phyloP scores from a whole-genome alignment of 2,329 filamentous ascomycete genomes.

The Colletotrichum graminicola region DNA sequence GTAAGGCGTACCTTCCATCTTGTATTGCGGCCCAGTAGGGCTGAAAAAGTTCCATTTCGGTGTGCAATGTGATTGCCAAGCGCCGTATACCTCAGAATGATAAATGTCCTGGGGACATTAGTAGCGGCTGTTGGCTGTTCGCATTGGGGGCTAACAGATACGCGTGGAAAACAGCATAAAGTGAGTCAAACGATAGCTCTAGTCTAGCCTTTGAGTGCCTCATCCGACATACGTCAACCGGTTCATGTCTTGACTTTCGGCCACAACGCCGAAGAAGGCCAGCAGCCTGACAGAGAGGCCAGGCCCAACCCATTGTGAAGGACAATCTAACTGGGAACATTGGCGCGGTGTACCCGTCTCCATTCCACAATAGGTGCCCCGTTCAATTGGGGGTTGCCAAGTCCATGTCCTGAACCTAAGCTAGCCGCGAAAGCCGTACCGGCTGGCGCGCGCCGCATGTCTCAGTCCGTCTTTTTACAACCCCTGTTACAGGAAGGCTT shows the following conservation, averaged over 20 bases:
- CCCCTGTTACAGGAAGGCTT: constrained; percentile 30
- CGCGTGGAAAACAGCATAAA: constrained; percentile 19
- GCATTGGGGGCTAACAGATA: neutral
- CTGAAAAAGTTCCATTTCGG: too few species aligned
- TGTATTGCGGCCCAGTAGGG: neutral
- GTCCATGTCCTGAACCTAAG: constrained; percentile 1
- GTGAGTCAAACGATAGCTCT: constrained; percentile 15
- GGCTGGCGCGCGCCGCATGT: constrained; percentile 27
- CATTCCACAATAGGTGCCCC: constrained; percentile 16
- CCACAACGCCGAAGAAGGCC: neutral
- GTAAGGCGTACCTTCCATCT: neutral
- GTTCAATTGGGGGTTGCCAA: constrained; percentile 2
- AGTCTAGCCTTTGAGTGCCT: constrained; percentile 15
- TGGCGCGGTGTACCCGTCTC: constrained; percentile 1
- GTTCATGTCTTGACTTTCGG: constrained; percentile 20
- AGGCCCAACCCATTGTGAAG: constrained; percentile 15
- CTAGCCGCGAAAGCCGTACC: constrained; percentile 30
- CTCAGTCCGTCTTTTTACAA: constrained; percentile 23
- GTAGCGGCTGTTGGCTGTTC: neutral
- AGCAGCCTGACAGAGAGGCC: neutral
- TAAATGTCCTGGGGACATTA: neutral
- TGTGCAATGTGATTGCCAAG: too few species aligned
- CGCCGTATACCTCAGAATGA: neutral
- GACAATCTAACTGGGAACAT: constrained; percentile 24
- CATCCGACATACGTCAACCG: constrained; percentile 31